These are phyloP conservation scores for Phytophthora citrophthora DNA, from an alignment of 352 stramenopile species.

Conservation along the genomic window DNA sequence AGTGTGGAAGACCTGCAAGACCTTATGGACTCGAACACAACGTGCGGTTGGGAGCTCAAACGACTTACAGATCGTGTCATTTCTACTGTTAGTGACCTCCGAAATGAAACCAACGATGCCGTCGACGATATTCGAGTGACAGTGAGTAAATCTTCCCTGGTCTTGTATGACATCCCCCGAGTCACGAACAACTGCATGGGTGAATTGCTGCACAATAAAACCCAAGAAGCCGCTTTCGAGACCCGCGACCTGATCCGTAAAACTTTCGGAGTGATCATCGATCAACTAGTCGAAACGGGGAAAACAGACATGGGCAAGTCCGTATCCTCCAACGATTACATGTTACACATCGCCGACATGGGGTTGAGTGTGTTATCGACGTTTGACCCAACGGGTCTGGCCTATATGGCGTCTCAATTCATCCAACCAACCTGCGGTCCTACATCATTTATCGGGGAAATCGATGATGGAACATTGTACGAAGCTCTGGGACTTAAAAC, in stretches of 20 bases:
- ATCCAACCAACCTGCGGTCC: constrained; percentile 43
- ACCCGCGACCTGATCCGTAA: constrained; percentile 28
- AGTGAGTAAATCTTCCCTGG: constrained; percentile 21
- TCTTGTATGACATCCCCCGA: constrained; percentile 23
- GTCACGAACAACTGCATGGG: constrained; percentile 31
- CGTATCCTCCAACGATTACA: constrained; percentile 30
- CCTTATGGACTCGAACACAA: constrained; percentile 22
- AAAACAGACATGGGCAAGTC: constrained; percentile 23
- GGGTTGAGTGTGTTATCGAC: constrained; percentile 36
- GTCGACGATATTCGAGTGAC: constrained; percentile 22
- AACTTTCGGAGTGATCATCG: constrained; percentile 27
- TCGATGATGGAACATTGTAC: constrained; percentile 36
- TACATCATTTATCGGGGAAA: constrained; percentile 33
- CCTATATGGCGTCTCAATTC: constrained; percentile 44
- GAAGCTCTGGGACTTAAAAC: constrained; percentile 24
- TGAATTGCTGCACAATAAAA: constrained; percentile 25
- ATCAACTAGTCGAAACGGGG: constrained; percentile 24
- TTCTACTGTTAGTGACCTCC: constrained; percentile 12
- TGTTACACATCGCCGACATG: constrained; percentile 38
- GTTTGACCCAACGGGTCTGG: constrained; percentile 44
- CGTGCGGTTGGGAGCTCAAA: constrained; percentile 28
- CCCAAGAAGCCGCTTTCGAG: constrained; percentile 21
- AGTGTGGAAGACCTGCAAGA: constrained; percentile 20
- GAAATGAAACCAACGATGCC: constrained; percentile 12
- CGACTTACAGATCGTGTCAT: constrained; percentile 22